A percentile compares a stretch with the other conserved stretches of the same genome.
phyloP scores from a whole-genome alignment of 257 asterid species.

The Mentha longifolia region DNA sequence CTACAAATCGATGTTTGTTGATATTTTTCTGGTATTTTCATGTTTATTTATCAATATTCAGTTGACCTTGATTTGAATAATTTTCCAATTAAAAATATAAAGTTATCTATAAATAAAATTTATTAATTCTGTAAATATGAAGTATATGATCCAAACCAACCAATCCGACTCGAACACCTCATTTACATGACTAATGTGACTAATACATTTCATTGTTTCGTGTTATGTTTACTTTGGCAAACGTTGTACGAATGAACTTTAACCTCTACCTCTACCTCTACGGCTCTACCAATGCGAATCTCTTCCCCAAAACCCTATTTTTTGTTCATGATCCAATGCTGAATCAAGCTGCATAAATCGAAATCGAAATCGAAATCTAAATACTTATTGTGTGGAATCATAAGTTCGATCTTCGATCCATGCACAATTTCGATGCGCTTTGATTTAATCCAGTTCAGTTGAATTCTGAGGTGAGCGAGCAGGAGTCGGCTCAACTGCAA shows the following conservation, averaged over 20 bases:
- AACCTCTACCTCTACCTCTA: not conserved
- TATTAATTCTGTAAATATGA: not conserved
- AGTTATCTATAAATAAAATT: not conserved
- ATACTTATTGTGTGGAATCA: not conserved
- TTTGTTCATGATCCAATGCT: not conserved
- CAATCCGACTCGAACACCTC: not conserved
- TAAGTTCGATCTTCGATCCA: not conserved
- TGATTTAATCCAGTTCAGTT: not conserved
- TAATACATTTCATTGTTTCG: not conserved
- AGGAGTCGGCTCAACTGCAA: conserved; percentile 27
- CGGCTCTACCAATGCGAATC: too few relatives aligned
- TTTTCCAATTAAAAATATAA: too few relatives aligned
- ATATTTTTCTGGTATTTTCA: too few relatives aligned
- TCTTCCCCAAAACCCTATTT: not conserved
- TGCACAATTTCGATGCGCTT: not conserved
- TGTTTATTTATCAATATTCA: too few relatives aligned
- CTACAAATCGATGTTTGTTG: too few relatives aligned
- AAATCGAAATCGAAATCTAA: not conserved
- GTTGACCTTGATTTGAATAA: not conserved
- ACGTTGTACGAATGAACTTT: not conserved
- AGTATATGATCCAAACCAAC: not conserved
- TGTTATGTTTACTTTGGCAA: not conserved
- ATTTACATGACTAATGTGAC: conserved; percentile 1
- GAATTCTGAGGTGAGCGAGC: conserved; percentile 4
- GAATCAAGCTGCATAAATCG: not conserved